Evolutionary conservation across 768 basidiomycete species (phyloP), one percentile per base, ranked within the genome.

Genomic region (Russula lepida): DNA sequence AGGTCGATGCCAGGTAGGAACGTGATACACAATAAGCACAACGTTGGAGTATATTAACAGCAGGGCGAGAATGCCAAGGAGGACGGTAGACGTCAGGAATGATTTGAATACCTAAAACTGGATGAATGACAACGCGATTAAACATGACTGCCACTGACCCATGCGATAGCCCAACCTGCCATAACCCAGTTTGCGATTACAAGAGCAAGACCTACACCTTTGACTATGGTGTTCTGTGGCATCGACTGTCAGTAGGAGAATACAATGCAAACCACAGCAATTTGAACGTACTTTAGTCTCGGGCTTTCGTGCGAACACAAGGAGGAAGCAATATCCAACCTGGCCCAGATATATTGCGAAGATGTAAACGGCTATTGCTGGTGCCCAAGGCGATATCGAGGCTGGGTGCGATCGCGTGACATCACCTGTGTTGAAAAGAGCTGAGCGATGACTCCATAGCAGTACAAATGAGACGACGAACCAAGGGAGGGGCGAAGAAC

Each of bases 271-370:
- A 37, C 1, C 25, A 28, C 23, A 30, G 17, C 39, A 32, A n/a
- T n/a, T n/a, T n/a, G n/a, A n/a, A 19, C 77, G 49, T 59, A 84
- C 89, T 77, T 93, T 94, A 5, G 93, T 95, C 69, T 92, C 90
- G 0, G 82, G 77, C 63, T 84, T 90, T 46, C 79, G 77, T 0
- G 85, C 84, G 0, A 87, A 66, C 1, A 92, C 81, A 4, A 98
- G 80, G 19, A 93, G 74, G 13, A 91, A 63, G 64, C 93, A 95
- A 70, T 94, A 94, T 0, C 89, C 92, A 51, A 97, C 78, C 72
- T 89, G 85, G 0, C 78, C 79, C 8, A 84, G 68, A 63, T 82
- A 89, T 64, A 90, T 76, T 2, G 78, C 74, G 1, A 81, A 69
- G 12, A 88, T 75, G 68, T 90, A 91, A 7, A 79, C 68, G 1